Evolutionary conservation across 192 early-diverging fungal genomes (phyloP).

Genomic region (Glomus cerebriforme): DNA sequence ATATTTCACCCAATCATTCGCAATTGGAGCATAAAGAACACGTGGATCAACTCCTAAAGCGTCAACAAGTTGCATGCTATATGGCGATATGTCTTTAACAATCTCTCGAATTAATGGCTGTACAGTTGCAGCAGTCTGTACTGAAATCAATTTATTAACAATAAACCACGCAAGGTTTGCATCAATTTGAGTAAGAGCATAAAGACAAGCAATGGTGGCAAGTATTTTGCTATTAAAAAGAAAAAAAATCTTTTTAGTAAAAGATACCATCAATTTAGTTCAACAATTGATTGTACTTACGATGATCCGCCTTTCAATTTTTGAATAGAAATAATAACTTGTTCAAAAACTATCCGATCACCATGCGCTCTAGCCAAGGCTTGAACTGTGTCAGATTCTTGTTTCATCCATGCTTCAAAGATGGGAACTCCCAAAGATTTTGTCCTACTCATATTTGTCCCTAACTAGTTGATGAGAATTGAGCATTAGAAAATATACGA

Average conservation of each 20-base stretch:
- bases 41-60: slow-evolving; percentile 60
- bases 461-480: slow-evolving; percentile 38
- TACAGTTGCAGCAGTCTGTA: slow-evolving; percentile 48
- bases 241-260: background rate
- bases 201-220: slow-evolving; percentile 50
- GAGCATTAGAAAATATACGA: background rate
- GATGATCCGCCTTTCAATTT: slow-evolving; percentile 39
- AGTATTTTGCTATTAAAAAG: slow-evolving; percentile 38
- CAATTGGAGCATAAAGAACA: slow-evolving; percentile 72
- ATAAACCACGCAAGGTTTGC: slow-evolving; percentile 62
- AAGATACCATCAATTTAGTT: background rate
- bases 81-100: slow-evolving; percentile 55
- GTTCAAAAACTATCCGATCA: slow-evolving; percentile 64
- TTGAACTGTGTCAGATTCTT: slow-evolving; percentile 73
- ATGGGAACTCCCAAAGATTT: slow-evolving; percentile 49
- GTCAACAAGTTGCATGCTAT: slow-evolving; percentile 54
- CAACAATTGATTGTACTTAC: slow-evolving; percentile 28
- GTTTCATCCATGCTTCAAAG: slow-evolving; percentile 78
- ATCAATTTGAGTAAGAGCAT: slow-evolving; percentile 51
- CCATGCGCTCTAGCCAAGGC: slow-evolving; percentile 65
- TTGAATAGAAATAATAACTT: slow-evolving; percentile 47
- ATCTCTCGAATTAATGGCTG: slow-evolving; percentile 47
- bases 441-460: slow-evolving; percentile 53
- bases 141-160: slow-evolving; percentile 48
- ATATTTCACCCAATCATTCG: slow-evolving; percentile 65